These are phyloP conservation scores for Serendipita indica DNA, from an alignment of 768 basidiomycete species.

Conservation along the genomic window DNA sequence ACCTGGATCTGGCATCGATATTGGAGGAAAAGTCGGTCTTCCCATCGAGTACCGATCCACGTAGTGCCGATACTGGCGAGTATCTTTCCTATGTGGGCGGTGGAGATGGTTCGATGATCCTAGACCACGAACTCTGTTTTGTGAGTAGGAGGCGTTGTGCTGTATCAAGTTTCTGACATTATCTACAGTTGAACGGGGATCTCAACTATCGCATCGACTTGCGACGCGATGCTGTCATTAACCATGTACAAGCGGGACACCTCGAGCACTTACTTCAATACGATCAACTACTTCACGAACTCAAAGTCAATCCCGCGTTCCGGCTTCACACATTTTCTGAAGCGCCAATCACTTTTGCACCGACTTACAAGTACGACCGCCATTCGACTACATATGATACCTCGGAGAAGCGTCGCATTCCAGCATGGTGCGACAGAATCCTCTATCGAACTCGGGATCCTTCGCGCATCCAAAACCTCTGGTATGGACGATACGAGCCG, in stretches of 20 bases:
- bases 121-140: conserved; percentile 91
- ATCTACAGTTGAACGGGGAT: conserved; percentile 65
- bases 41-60: conserved; percentile 18
- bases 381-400: conserved; percentile 66
- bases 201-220: conserved; percentile 97
- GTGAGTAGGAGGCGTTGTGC: conserved; percentile 31
- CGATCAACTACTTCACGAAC: conserved; percentile 84
- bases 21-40: conserved; percentile 70
- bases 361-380: conserved; percentile 93
- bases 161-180: background rate
- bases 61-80: conserved; percentile 28
- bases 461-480: conserved; percentile 44
- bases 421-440: conserved; percentile 95
- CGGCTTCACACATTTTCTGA: conserved; percentile 74
- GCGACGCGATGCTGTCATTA: conserved; percentile 66
- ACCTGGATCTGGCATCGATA: conserved; percentile 76
- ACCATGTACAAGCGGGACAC: conserved; percentile 54
- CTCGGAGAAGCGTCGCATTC: conserved; percentile 74
- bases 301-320: conserved; percentile 75
- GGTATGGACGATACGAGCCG: conserved; percentile 70
- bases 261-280: conserved; percentile 46
- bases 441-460: conserved; percentile 46
- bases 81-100: conserved; percentile 69
- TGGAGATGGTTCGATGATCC: conserved; percentile 81
- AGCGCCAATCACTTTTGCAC: conserved; percentile 61